Evolutionary conservation across 164 flowering plant species (phyloP), one percentile per base, ranked within the genome.

Genomic region (Sedum album): DNA sequence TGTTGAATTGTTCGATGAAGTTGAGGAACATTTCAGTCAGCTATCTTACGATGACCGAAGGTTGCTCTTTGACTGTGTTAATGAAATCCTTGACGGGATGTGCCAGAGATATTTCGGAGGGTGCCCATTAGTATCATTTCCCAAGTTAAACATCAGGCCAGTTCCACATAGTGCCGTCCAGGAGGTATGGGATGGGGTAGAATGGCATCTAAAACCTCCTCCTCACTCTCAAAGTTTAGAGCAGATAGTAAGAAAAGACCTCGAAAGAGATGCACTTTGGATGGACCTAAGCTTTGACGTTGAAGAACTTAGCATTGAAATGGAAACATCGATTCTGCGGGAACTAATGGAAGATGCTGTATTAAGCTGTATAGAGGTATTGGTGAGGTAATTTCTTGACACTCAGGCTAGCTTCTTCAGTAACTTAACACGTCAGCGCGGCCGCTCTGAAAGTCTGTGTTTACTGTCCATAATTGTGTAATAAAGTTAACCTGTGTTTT

Each of bases 61-160:
- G 74, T 83, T 86, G 44, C 83, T 95, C 57, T 90, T 90, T 69
- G 96, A 95, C 65, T 84, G 86, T 51, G 72, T 84, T 31, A 85
- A 88, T 70, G 92, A 95, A 73, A 85, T 86, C 74, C 92, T 91
- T 18, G 7, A 73, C 60, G 96, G 86, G 74, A 62, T 84, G 46
- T 82, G 79, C 42, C 73, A 73, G 49, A 71, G 66, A 30, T 73
- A 77, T 69, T 82, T 82, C 68, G 87, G 85, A 48, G 74, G 76
- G 72, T 73, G 72, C 23, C 81, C 84, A n/a, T 81, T 84, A 79
- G 69, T 81, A 38, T 82, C 89, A 63, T 81, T 69, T 74, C 77
- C 49, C 33, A 83, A 76, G 31, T 78, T 79, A 18, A 77, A 66
- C 62, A 76, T 83, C 63, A 77, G 76, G 48, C 84, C 84, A 38